phyloP scores from a whole-genome alignment of 2,329 filamentous ascomycete genomes.

The Meredithiella fracta region DNA sequence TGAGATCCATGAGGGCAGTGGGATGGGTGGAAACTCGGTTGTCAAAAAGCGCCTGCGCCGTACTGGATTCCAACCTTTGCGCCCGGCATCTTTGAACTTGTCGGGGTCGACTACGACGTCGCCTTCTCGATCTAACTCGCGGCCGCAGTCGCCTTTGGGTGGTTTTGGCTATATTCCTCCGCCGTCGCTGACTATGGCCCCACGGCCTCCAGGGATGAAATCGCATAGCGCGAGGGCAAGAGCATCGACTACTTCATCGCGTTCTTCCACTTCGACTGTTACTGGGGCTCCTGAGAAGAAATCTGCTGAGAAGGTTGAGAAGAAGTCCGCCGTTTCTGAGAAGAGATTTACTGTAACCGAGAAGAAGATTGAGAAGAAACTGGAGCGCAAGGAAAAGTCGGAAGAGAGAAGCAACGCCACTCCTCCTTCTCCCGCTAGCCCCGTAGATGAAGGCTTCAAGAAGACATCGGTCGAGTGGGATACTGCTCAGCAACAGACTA shows the following conservation, averaged over 20 bases:
- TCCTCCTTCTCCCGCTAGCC: slow-evolving; percentile 28
- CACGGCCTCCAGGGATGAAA: slow-evolving; percentile 8
- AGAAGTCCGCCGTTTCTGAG: neutral
- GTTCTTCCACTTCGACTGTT: slow-evolving; percentile 6
- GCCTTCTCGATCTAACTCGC: neutral
- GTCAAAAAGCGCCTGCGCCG: slow-evolving; percentile 21
- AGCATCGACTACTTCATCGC: slow-evolving; percentile 7
- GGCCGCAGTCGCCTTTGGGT: slow-evolving; percentile 9
- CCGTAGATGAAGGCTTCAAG: slow-evolving; percentile 35
- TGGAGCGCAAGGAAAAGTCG: neutral
- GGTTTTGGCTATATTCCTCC: slow-evolving; percentile 2
- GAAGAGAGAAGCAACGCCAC: neutral
- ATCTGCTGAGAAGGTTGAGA: neutral
- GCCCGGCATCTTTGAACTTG: slow-evolving; percentile 20
- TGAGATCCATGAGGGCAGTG: slow-evolving; percentile 22
- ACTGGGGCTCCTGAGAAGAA: slow-evolving; percentile 1
- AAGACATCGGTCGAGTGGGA: slow-evolving; percentile 21
- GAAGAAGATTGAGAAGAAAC: neutral
- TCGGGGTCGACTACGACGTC: slow-evolving; percentile 21
- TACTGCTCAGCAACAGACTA: neutral
- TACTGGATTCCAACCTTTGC: slow-evolving; percentile 19
- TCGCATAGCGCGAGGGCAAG: slow-evolving; percentile 1
- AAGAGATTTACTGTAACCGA: neutral
- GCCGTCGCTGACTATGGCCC: slow-evolving; percentile 13
- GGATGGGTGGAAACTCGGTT: slow-evolving; percentile 18